These are phyloP conservation scores for Trypanosoma mega DNA, from an alignment of 208 protist species.

Conservation along the genomic window DNA sequence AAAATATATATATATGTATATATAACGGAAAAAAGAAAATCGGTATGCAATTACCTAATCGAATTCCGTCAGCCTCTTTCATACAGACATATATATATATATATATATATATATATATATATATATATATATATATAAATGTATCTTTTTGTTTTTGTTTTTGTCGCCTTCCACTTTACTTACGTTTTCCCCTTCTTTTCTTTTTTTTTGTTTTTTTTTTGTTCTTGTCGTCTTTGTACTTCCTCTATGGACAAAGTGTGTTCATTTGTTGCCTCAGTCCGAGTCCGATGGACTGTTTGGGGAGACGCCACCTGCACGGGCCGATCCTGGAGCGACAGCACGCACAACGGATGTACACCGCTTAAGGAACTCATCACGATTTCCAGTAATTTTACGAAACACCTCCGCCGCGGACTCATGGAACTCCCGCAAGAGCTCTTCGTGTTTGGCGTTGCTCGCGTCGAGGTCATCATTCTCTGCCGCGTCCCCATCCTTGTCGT, in stretches of 20 bases:
- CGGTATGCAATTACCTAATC: too few relatives aligned
- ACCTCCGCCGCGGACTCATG: constrained; percentile 72
- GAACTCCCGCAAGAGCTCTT: constrained; percentile 59
- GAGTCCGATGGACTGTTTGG: neutral
- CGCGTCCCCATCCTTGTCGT: neutral
- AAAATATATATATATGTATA: neutral
- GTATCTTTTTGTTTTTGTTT: too few relatives aligned
- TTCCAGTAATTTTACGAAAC: constrained; percentile 66
- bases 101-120: too few relatives aligned
- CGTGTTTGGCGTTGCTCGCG: constrained; percentile 36
- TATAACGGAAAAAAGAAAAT: neutral
- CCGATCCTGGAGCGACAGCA: constrained; percentile 11
- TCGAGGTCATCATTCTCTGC: constrained; percentile 13
- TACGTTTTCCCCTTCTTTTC: neutral
- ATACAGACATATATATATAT: too few relatives aligned
- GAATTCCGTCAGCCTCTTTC: too few relatives aligned
- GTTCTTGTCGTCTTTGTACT: neutral
- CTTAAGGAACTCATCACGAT: constrained; percentile 69
- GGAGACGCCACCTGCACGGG: neutral
- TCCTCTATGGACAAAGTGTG: neutral
- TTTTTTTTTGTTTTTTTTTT: constrained; percentile 12
- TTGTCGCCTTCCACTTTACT: neutral
- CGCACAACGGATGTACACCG: constrained; percentile 69
- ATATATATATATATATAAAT: too few relatives aligned
- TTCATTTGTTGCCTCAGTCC: neutral